Evolutionary conservation across 176 grass and related monocot genomes (phyloP).

Genomic region (Triticum turgidum): DNA sequence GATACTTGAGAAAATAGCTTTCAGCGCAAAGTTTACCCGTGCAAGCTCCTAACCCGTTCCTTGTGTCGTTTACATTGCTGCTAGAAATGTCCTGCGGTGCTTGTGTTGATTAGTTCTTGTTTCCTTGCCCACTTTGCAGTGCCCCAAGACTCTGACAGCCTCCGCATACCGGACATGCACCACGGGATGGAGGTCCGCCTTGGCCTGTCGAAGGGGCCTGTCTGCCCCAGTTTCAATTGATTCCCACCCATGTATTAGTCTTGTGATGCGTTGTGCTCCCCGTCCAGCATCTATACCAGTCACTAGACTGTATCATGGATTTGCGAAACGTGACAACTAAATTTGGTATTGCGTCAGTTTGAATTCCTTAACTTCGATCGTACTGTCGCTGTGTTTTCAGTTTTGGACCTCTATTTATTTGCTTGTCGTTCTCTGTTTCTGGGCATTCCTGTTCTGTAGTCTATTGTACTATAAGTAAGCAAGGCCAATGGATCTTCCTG

Average conservation of each 20-base stretch:
- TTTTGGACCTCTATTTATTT: not conserved
- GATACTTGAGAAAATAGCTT: not conserved
- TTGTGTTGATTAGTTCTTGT: not conserved
- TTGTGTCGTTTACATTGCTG: not conserved
- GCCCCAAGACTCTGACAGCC: conserved; percentile 80
- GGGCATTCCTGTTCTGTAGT: too few relatives aligned
- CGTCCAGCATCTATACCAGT: not conserved
- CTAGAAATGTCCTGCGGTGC: not conserved
- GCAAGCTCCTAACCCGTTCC: not conserved
- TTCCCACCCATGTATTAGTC: conserved; percentile 17
- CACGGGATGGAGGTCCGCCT: conserved; percentile 92
- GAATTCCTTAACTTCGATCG: not conserved
- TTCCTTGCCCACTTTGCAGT: conserved; percentile 42
- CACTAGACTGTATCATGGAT: conserved; percentile 22
- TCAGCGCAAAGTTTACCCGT: not conserved
- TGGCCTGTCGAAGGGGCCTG: conserved; percentile 78
- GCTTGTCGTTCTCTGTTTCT: not conserved
- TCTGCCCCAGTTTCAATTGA: conserved; percentile 56
- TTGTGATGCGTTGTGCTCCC: not conserved
- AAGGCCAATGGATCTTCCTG: too few relatives aligned
- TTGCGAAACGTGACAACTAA: conserved; percentile 18
- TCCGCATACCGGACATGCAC: conserved; percentile 70
- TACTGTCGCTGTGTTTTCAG: not conserved
- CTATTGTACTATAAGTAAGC: too few relatives aligned
- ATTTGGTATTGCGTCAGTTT: conserved; percentile 13